A percentile compares a stretch with the other conserved stretches of the same genome.
phyloP scores from a whole-genome alignment of 1,284 basidiomycete genomes.

The Tetrapyrgos nigripes region DNA sequence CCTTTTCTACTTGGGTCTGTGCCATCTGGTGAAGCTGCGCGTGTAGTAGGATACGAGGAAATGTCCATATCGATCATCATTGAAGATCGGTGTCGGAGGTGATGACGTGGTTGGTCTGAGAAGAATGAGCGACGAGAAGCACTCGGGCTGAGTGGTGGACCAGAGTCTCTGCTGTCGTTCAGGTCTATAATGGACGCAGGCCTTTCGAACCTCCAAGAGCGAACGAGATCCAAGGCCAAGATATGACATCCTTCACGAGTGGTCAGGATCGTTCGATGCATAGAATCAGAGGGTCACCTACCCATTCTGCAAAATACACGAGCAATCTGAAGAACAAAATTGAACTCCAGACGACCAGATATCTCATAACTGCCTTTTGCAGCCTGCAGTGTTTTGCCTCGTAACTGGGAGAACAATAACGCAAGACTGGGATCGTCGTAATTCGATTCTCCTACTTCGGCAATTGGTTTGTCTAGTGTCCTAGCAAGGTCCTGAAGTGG shows the following conservation, averaged over 20 bases:
- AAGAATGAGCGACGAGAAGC: constrained; percentile 54
- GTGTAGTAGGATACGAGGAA: constrained; percentile 65
- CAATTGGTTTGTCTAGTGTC: constrained; percentile 57
- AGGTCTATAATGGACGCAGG: constrained; percentile 50
- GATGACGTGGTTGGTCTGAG: constrained; percentile 53
- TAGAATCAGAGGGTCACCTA: constrained; percentile 41
- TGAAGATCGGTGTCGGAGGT: constrained; percentile 69
- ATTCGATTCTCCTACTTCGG: constrained; percentile 81
- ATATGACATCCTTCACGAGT: constrained; percentile 82
- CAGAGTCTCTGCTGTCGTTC: constrained; percentile 23
- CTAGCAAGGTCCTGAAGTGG: constrained; percentile 76
- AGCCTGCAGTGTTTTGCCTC: constrained; percentile 89
- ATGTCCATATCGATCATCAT: constrained; percentile 90
- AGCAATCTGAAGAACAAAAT: constrained; percentile 92
- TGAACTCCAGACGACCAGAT: constrained; percentile 86
- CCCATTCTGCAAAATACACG: constrained; percentile 94
- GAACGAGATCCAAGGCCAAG: constrained; percentile 85
- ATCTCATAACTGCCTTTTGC: constrained; percentile 92
- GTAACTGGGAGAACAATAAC: constrained; percentile 89
- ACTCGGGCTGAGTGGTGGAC: constrained; percentile 46
- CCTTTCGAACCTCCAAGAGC: constrained; percentile 90
- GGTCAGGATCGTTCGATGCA: background rate
- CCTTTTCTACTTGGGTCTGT: constrained; percentile 20
- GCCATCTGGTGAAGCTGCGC: constrained; percentile 54
- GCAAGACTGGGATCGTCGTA: constrained; percentile 94